These are phyloP conservation scores for Penicillium nordicum DNA, from an alignment of 2,329 filamentous ascomycete species.

Conservation along the genomic window DNA sequence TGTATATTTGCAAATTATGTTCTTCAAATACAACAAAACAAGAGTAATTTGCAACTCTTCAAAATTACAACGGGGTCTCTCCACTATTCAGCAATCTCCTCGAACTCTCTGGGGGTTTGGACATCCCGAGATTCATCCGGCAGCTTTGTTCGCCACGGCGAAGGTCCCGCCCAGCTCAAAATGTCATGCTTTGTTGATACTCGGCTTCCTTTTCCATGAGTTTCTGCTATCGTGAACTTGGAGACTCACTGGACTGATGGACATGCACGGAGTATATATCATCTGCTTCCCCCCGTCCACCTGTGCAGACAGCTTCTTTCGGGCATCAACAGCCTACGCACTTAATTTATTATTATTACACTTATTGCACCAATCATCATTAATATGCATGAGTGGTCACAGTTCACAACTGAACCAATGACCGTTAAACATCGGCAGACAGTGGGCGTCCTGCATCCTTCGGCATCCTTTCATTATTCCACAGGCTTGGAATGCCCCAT, in stretches of 20 bases:
- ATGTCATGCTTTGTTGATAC: background rate
- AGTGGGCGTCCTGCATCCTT: background rate
- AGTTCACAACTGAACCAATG: constrained; percentile 19
- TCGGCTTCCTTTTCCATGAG: background rate
- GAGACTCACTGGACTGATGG: background rate
- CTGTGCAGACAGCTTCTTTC: background rate
- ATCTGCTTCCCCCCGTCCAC: background rate
- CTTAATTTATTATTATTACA: background rate
- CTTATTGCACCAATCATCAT: background rate
- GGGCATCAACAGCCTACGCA: background rate
- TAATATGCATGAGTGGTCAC: background rate
- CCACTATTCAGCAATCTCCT: background rate
- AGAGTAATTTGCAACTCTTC: background rate
- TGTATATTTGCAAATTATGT: background rate
- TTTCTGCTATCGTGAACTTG: background rate
- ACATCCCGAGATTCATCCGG: background rate
- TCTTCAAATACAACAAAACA: constrained; percentile 1
- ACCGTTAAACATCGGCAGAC: background rate
- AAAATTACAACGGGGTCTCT: background rate
- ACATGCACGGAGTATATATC: background rate
- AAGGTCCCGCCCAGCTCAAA: constrained; percentile 6
- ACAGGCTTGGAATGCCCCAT: constrained; percentile 1
- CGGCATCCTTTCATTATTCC: background rate
- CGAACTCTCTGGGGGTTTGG: background rate
- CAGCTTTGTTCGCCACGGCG: constrained; percentile 5